phyloP scores from a whole-genome alignment of 306 rosid genomes.

The Fagus crenata region DNA sequence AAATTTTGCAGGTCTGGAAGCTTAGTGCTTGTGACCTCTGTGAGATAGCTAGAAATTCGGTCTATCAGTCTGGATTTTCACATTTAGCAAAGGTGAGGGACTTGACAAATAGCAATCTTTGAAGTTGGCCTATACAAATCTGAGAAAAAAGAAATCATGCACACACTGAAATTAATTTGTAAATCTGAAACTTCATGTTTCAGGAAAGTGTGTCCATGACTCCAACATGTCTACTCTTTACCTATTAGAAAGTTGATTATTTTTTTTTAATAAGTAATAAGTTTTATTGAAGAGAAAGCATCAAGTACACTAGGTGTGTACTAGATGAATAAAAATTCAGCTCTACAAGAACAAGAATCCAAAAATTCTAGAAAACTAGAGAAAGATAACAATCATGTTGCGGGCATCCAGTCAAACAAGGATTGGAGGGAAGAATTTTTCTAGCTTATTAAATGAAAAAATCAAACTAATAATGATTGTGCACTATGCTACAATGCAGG shows the following conservation, averaged over 20 bases:
- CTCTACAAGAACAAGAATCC: too few relatives aligned
- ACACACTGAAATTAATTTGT: background rate
- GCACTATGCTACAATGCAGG: background rate
- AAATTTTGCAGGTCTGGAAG: constrained; percentile 72
- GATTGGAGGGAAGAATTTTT: too few relatives aligned
- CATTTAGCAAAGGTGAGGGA: constrained; percentile 66
- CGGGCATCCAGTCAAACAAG: too few relatives aligned
- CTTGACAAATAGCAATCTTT: constrained; percentile 5
- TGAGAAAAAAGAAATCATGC: background rate
- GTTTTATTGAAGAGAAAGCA: too few relatives aligned
- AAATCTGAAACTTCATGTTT: background rate
- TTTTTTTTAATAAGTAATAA: background rate
- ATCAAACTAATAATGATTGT: too few relatives aligned
- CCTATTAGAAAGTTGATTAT: background rate
- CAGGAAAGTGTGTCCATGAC: background rate
- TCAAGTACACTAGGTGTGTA: too few relatives aligned
- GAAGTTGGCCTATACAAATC: background rate
- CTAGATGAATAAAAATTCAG: too few relatives aligned
- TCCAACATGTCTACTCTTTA: background rate
- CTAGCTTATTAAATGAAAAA: too few relatives aligned
- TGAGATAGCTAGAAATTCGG: constrained; percentile 85
- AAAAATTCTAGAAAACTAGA: too few relatives aligned
- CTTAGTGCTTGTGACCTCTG: constrained; percentile 83
- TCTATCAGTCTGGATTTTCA: constrained; percentile 89
- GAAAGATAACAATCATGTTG: too few relatives aligned